Conservation (phyloP, 2,329 filamentous ascomycete genomes). For the Nothophaeocryptopus gaeumannii region DNA sequence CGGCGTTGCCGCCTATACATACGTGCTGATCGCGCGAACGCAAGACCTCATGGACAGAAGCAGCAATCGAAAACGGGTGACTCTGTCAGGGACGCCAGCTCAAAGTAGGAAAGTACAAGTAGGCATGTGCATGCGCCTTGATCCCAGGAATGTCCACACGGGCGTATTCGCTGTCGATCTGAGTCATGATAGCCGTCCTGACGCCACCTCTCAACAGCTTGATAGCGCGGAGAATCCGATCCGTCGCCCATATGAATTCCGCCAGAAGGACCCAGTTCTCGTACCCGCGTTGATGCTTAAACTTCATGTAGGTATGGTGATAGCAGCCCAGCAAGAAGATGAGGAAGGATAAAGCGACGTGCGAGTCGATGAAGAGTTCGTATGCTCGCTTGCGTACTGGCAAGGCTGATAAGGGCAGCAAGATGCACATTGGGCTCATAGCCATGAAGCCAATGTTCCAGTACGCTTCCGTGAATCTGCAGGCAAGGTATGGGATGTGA, state of each 20-base stretch:
- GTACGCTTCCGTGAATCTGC: slow-evolving; percentile 20
- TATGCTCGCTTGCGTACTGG: slow-evolving; percentile 40
- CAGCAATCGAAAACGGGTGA: slow-evolving; percentile 51
- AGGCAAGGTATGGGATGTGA: slow-evolving; percentile 30
- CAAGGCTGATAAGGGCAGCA: slow-evolving; percentile 36
- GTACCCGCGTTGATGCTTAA: slow-evolving; percentile 43
- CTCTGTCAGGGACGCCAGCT: slow-evolving; percentile 48
- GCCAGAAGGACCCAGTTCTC: slow-evolving; percentile 48
- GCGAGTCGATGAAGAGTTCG: slow-evolving; percentile 46
- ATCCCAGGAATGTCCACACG: slow-evolving; percentile 44
- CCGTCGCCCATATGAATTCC: slow-evolving; percentile 46
- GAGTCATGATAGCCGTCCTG: slow-evolving; percentile 37
- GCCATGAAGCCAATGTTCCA: slow-evolving; percentile 17
- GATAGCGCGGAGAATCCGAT: slow-evolving; percentile 42
- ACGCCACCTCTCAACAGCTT: slow-evolving; percentile 41
- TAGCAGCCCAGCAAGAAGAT: slow-evolving; percentile 44
- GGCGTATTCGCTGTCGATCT: slow-evolving; percentile 32
- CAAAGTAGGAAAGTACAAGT: slow-evolving; percentile 51
- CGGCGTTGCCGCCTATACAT: background rate
- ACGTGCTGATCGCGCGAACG: background rate
- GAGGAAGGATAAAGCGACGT: slow-evolving; percentile 44
- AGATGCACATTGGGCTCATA: slow-evolving; percentile 16
- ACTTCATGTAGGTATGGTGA: slow-evolving; percentile 42
- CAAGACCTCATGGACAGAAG: background rate
- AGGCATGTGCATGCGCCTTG: slow-evolving; percentile 41